Conservation (phyloP, 2,329 filamentous ascomycete species). For the Aspergillus candidus region DNA sequence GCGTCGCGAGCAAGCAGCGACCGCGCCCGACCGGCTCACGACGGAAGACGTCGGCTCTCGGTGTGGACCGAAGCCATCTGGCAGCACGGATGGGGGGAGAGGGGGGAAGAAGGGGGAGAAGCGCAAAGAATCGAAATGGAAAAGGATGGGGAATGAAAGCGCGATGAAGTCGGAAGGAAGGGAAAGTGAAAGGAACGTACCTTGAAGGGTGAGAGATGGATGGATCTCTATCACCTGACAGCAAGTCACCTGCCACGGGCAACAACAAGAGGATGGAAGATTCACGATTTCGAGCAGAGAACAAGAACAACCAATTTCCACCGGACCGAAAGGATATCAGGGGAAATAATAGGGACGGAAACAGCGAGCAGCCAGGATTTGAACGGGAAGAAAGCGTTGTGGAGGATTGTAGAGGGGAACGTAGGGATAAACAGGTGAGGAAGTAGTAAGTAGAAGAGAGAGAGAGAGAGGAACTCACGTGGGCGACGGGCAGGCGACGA, state of each 20-base stretch:
- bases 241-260: conserved; percentile 39
- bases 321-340: conserved; percentile 11
- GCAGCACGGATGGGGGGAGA: conserved; percentile 1
- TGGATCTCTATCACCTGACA: conserved; percentile 40
- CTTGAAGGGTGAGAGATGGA: conserved; percentile 15
- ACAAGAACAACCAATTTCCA: conserved; percentile 15
- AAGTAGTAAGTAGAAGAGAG: conserved; percentile 22
- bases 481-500: conserved; percentile 22
- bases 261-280: conserved; percentile 30
- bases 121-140: conserved; percentile 11
- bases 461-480: conserved; percentile 36
- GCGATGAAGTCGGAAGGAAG: conserved; percentile 13
- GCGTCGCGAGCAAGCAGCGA: conserved; percentile 11
- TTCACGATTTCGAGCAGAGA: conserved; percentile 22
- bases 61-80: neutral
- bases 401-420: conserved; percentile 21
- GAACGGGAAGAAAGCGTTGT: conserved; percentile 15
- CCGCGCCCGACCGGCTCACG: conserved; percentile 6
- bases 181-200: conserved; percentile 10
- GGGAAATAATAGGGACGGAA: conserved; percentile 2
- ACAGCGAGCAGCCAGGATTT: conserved; percentile 14
- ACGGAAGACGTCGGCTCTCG: conserved; percentile 2
- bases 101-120: conserved; percentile 8
- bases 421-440: conserved; percentile 24
- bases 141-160: conserved; percentile 9